Base-by-base conservation (phyloP, 192 early-diverging fungal species). In the Rhizophagus sp. region DNA sequence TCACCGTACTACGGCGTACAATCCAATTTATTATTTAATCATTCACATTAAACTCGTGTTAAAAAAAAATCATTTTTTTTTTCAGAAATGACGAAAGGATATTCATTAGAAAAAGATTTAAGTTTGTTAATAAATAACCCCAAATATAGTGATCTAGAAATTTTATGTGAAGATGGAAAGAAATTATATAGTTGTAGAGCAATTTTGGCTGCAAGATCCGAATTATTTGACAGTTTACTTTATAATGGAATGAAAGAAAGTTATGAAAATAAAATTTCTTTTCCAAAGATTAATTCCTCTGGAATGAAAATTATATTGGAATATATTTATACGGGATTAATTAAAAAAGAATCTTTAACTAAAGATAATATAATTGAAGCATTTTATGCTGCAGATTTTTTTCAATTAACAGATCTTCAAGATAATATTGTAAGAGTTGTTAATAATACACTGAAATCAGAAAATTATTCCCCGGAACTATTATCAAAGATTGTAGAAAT, bases 381-480 rank as follows among this genome's bases (percentile, higher is more conserved):
- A 4, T 80, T 75, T 39, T 24, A 47, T 22, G 79, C 72, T 24
- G 72, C 79, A 7, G 70, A 80, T 57, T 80, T 63, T 65, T 80
- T 80, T 73, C 13, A 44, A 33, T 33, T 73, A 27, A n/a, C 30
- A 3, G 71, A 36, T 3, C 36, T 80, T 62, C 50, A 75, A 41
- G 72, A 73, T 19, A 61, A 27, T 41, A 63, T 76, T 63, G 17
- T 76, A 8, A 44, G 3, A 24, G 19, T 3, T 76, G 50, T n/a
- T 25, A 63, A 63, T 1, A 52, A 39, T 24, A 15, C 22, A 4
- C 9, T 62, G 6, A 15, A 41, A 11, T 17, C 34, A 11, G 22
- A 76, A 11, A 64, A 63, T 41, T 36, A 62, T 33, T 52, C 75
- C 41, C 24, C 41, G 13, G 44, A 73, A 49, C 25, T 76, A 5